Base-by-base conservation (phyloP, 257 asterid species). In the Scutellaria baicalensis region DNA sequence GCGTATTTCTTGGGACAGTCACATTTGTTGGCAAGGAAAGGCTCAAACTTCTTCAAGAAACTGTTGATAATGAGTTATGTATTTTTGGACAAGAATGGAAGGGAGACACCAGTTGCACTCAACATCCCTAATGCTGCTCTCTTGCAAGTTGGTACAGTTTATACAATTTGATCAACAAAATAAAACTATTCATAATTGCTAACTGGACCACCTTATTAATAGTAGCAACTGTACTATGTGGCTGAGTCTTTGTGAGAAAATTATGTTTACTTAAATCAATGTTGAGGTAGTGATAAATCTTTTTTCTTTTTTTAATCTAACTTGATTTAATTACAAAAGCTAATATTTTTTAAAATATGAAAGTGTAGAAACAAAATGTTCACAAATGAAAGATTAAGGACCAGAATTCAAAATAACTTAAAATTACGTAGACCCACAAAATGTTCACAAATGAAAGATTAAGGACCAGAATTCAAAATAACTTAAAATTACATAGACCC, bases 101-200 rank as follows among this genome's bases (percentile, higher is more conserved):
- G 97, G 74, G 92, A 85, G 84, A 84, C 97, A 31, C 88, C 95
- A 5, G 89, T 89, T 49, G 94, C 85, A 11, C 74, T 93, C 60
- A 85, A 91, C 33, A 90, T 91, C 9, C 97, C 97, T 27, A 88
- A 87, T 78, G 88, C 97, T 44, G 98, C 97, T 50, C 92, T 89
- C 14, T 71, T 93, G 66, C 91, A 93, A 75, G 97, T 91, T 69
- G 96, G 95, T 1, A 87, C 89, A 68, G 88, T 86, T 38, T 91
- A 91, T 81, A 80, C 89, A 39, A 72, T 93, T 59, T 89, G 75
- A 78, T 27, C 33, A 27, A 27, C 4, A 27, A 27, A 1, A 27
- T 27, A 27, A 27, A 27, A 4, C 2, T 27, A 27, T 0, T 27
- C 4, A 27, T 27, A 3, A 27, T 27, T 27, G 33, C 5, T 27